Evolutionary conservation across 495 filamentous ascomycete species (phyloP), one percentile per base, ranked within the genome.

Genomic region (Neurospora sp.): DNA sequence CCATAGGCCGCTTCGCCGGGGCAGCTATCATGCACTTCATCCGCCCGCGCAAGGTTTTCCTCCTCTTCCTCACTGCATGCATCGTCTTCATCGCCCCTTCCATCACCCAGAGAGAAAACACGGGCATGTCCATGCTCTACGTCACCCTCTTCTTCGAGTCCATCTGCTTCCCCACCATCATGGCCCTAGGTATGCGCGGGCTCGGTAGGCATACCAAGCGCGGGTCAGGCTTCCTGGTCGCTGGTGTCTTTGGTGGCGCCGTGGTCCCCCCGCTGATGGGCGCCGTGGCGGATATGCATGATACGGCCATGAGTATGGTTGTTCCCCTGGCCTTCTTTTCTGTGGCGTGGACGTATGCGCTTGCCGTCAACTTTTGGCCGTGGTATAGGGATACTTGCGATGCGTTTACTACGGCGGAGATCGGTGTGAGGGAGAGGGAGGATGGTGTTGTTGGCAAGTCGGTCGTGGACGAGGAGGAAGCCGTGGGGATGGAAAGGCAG

Each of bases 71-170:
- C 42, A 76, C 81, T 6, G 76, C 80, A 6, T 85, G 88, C 70
- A 82, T 91, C 74, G 79, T 91, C 70, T 92, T 92, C 80, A 81
- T 84, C 48, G 80, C 82, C n/a, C 84, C 86, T 6, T 80, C 86
- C 38, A 89, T 90, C 71, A 85, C 83, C 1, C 81, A 85, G 61
- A 72, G 81, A 10, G 86, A 85, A 6, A 83, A 86, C 72, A 82
- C 82, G 22, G 86, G 86, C 38, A 80, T 93, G 73, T 84, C 85
- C 16, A 84, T 91, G 81, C 80, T 92, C 12, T 88, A 85, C 77
- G 78, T 92, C 16, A 88, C 90, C 9, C 90, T 93, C 31, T 91
- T 90, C 81, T 92, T 91, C 78, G 91, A 91, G 78, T 88, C 85
- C 31, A 86, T 85, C 79, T 88, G 88, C 79, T 93, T 93, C 85